phyloP scores from a whole-genome alignment of 305 asterid species.

The Nicotiana rustica region DNA sequence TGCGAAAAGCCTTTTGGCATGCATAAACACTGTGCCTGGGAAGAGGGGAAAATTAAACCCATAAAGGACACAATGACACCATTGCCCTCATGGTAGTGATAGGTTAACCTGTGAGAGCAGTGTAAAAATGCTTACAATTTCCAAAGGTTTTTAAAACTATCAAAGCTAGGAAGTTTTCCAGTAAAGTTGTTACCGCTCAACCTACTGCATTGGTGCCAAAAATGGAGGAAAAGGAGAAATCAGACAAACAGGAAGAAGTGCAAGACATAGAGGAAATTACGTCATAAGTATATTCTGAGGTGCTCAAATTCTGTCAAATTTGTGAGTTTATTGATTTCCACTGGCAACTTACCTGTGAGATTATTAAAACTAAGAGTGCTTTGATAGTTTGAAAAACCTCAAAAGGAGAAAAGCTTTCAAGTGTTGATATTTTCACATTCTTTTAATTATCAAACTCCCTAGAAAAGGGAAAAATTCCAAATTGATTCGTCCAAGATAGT shows the following conservation, averaged over 20 bases:
- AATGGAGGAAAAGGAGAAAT: neutral
- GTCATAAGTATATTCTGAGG: neutral
- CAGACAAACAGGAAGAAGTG: neutral
- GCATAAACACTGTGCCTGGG: neutral
- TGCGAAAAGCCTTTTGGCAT: neutral
- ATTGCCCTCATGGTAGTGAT: neutral
- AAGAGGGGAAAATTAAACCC: neutral
- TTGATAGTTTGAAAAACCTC: neutral
- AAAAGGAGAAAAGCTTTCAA: neutral
- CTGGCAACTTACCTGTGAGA: slow-evolving; percentile 58
- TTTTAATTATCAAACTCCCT: neutral
- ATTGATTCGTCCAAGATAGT: neutral
- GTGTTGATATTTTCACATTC: neutral
- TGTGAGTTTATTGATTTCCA: slow-evolving; percentile 48
- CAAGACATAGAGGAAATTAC: neutral
- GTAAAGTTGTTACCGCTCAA: slow-evolving; percentile 60
- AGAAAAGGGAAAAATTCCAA: neutral
- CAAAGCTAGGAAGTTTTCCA: slow-evolving; percentile 56
- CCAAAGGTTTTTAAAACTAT: slow-evolving; percentile 49
- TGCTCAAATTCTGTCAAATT: slow-evolving; percentile 55
- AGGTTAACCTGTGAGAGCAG: neutral
- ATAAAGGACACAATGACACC: neutral
- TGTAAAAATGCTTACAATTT: slow-evolving; percentile 47
- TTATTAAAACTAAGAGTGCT: slow-evolving; percentile 57
- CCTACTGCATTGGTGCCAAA: slow-evolving; percentile 47